Conservation (phyloP, 2,329 filamentous ascomycete species). For the Penicillium expansum region DNA sequence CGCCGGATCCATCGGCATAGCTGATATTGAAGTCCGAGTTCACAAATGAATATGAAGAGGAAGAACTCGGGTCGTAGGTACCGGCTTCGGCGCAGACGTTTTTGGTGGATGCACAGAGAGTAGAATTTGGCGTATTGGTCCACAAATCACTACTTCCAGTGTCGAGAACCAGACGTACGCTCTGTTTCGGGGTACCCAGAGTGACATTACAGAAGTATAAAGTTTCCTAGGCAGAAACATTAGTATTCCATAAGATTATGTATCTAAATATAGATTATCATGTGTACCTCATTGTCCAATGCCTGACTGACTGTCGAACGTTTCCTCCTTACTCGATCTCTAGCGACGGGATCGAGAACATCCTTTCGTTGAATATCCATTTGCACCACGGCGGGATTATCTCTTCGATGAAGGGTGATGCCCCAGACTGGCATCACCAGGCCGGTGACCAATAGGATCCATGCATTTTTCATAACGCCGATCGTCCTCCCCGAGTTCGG, state of each 20-base stretch:
- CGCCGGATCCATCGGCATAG: conserved; percentile 78
- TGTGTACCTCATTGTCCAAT: conserved; percentile 55
- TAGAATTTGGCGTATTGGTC: conserved; percentile 55
- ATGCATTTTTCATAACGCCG: conserved; percentile 22
- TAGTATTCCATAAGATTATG: not conserved
- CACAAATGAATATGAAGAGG: conserved; percentile 72
- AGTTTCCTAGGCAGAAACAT: conserved; percentile 41
- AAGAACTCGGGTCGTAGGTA: conserved; percentile 56
- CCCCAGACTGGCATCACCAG: conserved; percentile 17
- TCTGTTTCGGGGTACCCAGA: conserved; percentile 57
- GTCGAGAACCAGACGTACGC: conserved; percentile 57
- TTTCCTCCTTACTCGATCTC: conserved; percentile 48
- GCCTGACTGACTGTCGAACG: conserved; percentile 42
- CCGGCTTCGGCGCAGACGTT: conserved; percentile 50
- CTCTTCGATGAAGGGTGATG: conserved; percentile 34
- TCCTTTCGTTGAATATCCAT: conserved; percentile 52
- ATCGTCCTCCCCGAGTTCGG: not conserved
- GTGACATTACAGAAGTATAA: conserved; percentile 59
- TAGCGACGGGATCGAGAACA: conserved; percentile 45
- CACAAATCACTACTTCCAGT: conserved; percentile 64
- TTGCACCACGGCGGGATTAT: conserved; percentile 47
- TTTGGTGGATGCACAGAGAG: conserved; percentile 43
- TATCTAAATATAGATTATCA: not conserved
- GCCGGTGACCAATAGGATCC: conserved; percentile 15
- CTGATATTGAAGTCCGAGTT: conserved; percentile 80